Evolutionary conservation across 305 asterid species (phyloP), one percentile per base, ranked within the genome.

Genomic region (Fraxinus angustifolia): DNA sequence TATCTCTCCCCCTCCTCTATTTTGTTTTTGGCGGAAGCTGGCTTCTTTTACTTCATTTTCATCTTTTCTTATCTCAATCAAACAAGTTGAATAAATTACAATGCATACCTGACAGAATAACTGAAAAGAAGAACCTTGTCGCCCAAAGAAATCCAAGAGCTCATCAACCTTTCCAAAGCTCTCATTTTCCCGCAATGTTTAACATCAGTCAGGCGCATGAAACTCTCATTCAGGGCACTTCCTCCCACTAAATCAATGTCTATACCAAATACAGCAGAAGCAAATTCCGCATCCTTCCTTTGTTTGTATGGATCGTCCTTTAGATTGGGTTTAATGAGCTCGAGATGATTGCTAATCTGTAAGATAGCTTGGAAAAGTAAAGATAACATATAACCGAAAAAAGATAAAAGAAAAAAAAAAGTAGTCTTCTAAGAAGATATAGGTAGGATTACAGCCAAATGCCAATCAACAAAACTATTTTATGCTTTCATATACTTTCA

Each of bases 111-210:
- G 82, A 96, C 98, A 75, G 98, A 96, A 88, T 89, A 93, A 90
- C 99, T 96, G 87, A 96, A 96, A 83, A 94, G 97, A 84, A 94
- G 99, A 87, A 94, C 90, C 93, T 96, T 96, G 90, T 96, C 99
- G 10, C 97, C 94, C 79, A 36, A 80, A 45, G 91, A 91, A 84
- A 91, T 82, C 98, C 98, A 96, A 40, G 98, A 88, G 70, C 82
- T 85, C 93, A 93, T 85, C 85, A 96, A 87, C 85, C 83, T 94
- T 87, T 94, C 97, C 90, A 96, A 81, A 68, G 99, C 91, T 86
- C 97, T 89, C 99, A 96, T 96, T 87, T 96, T 96, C 36, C 99
- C 98, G 33, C 99, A 96, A 82, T 96, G 92, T 84, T 88, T 88
- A 38, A 92, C 97, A 84, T 96, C 94, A 79, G 97, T 94, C 42